Evolutionary conservation across 2,329 filamentous ascomycete species (phyloP).

Genomic region (Hymenoscyphus fructigenus): DNA sequence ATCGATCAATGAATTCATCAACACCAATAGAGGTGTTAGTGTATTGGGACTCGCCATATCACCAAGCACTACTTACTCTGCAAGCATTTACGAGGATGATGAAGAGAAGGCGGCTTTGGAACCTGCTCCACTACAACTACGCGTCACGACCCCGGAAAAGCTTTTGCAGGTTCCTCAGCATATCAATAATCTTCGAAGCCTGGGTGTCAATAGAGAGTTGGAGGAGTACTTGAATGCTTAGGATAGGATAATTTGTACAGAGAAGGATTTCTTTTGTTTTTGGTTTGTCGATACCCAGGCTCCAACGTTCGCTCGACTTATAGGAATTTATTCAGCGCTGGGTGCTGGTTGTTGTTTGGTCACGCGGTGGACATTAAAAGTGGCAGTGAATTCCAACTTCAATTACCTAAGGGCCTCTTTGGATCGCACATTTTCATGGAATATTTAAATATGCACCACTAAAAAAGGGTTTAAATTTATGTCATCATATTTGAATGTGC

Average conservation of each 20-base stretch:
- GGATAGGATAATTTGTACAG: not conserved
- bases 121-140: constrained; percentile 20
- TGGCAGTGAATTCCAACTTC: too few species aligned
- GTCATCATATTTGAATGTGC: too few species aligned
- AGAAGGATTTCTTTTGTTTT: not conserved
- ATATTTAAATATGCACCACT: too few species aligned
- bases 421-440: too few species aligned
- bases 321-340: not conserved
- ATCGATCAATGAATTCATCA: constrained; percentile 22
- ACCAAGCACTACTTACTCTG: constrained; percentile 24
- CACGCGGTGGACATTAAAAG: too few species aligned
- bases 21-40: constrained; percentile 18
- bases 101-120: constrained; percentile 10
- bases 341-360: not conserved
- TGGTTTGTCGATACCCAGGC: not conserved
- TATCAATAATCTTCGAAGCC: not conserved
- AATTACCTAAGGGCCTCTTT: too few species aligned
- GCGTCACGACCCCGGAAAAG: constrained; percentile 10
- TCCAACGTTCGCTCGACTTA: not conserved
- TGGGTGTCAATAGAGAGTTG: not conserved
- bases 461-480: too few species aligned
- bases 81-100: constrained; percentile 16
- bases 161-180: not conserved
- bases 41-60: constrained; percentile 11
- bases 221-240: not conserved